phyloP scores from a whole-genome alignment of 495 filamentous ascomycete species.

The Lepidopterella palustris region DNA sequence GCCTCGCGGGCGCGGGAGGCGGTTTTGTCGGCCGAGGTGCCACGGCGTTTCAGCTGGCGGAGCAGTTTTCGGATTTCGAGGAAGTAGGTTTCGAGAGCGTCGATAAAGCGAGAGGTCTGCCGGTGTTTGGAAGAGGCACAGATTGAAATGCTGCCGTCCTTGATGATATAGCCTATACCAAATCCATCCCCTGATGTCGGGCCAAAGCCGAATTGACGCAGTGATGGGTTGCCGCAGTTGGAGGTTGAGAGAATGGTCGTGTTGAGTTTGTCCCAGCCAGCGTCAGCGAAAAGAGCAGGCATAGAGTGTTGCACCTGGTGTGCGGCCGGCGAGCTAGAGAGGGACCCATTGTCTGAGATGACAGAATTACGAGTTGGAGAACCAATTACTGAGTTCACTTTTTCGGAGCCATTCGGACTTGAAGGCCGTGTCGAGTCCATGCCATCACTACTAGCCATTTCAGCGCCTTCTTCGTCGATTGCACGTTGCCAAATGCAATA shows the following conservation, averaged over 20 bases:
- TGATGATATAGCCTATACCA: conserved; percentile 98
- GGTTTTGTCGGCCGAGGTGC: conserved; percentile 43
- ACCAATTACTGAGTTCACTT: conserved; percentile 39
- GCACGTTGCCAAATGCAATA: conserved; percentile 92
- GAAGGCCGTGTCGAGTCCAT: conserved; percentile 36
- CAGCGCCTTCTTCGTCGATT: conserved; percentile 64
- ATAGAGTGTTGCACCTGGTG: conserved; percentile 43
- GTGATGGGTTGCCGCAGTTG: conserved; percentile 98
- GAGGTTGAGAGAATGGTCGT: conserved; percentile 91
- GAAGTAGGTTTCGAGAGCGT: conserved; percentile 82
- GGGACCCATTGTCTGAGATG: conserved; percentile 42
- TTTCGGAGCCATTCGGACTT: conserved; percentile 20
- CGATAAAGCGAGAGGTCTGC: conserved; percentile 84
- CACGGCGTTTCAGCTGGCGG: conserved; percentile 54
- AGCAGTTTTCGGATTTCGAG: conserved; percentile 83
- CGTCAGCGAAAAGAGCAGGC: conserved; percentile 77
- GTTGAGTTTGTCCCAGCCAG: conserved; percentile 91
- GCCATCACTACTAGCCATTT: conserved; percentile 38
- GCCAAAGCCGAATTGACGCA: conserved; percentile 94
- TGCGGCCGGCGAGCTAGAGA: conserved; percentile 30
- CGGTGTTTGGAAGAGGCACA: conserved; percentile 88
- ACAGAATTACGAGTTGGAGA: conserved; percentile 51
- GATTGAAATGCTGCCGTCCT: conserved; percentile 86
- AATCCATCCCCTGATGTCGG: conserved; percentile 93
- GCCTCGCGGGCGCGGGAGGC: conserved; percentile 62